Conservation (phyloP, 805 yeast species). For the Blastobotrys mokoenaii region DNA sequence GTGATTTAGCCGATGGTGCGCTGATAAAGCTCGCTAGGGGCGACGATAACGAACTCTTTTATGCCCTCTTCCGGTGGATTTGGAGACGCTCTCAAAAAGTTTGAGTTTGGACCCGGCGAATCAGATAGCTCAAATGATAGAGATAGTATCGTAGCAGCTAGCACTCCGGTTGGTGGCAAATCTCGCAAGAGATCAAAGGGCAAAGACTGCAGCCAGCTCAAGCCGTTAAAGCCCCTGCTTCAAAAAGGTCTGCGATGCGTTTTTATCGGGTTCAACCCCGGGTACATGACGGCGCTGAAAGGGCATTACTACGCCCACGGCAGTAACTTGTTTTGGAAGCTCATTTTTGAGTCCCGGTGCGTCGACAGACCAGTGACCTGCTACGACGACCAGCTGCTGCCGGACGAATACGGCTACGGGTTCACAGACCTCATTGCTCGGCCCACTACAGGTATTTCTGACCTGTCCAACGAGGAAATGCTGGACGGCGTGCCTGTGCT, state of each 20-base stretch:
- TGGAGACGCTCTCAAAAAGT: background rate
- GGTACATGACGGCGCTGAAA: slow-evolving; percentile 46
- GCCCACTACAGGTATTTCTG: slow-evolving; percentile 52
- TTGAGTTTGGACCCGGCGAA: background rate
- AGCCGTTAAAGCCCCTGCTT: slow-evolving; percentile 20
- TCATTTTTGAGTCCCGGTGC: slow-evolving; percentile 45
- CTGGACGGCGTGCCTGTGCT: slow-evolving; percentile 45
- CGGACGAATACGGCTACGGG: slow-evolving; percentile 44
- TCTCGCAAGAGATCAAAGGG: too few relatives aligned
- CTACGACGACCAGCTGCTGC: slow-evolving; percentile 35
- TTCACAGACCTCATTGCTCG: slow-evolving; percentile 64
- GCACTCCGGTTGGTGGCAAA: too few relatives aligned
- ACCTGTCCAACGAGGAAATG: slow-evolving; percentile 46
- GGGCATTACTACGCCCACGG: slow-evolving; percentile 72
- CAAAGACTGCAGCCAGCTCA: slow-evolving; percentile 3
- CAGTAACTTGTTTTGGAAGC: slow-evolving; percentile 60
- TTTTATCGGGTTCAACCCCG: slow-evolving; percentile 70
- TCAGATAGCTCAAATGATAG: background rate
- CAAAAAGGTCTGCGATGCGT: slow-evolving; percentile 33
- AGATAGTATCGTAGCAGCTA: too few relatives aligned
- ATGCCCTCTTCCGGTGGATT: background rate
- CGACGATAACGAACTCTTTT: background rate
- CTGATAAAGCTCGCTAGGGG: too few relatives aligned
- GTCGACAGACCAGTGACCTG: slow-evolving; percentile 28
- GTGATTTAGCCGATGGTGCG: too few relatives aligned